Evolutionary conservation across 208 protist genomes (phyloP).

Genomic region (Plasmodiophora brassicae): DNA sequence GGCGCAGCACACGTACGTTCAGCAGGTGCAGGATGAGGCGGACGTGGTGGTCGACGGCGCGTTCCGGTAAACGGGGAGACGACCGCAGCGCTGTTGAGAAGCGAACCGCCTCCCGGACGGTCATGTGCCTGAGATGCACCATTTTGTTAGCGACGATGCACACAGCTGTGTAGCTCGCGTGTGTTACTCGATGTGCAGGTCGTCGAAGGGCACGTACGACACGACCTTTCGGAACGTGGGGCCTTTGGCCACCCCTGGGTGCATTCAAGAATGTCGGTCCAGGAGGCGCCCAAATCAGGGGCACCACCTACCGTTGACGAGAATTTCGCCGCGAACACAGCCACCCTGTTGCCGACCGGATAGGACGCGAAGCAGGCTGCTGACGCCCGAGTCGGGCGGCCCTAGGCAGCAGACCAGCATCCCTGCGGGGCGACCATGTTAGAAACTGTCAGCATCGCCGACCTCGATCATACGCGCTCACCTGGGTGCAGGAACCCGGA

Average conservation of each 20-base stretch:
- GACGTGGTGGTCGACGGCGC: background rate
- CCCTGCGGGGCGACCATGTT: no score
- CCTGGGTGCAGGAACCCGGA: background rate
- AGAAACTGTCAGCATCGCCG: no score
- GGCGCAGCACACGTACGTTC: background rate
- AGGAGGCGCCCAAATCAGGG: background rate
- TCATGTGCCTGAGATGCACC: background rate
- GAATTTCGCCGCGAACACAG: background rate
- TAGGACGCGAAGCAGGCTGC: background rate
- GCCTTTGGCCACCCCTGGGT: background rate
- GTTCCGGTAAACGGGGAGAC: background rate
- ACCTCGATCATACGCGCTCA: no score
- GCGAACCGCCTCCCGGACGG: background rate
- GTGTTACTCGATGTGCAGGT: conserved; percentile 7
- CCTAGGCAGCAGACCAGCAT: background rate
- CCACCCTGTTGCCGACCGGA: background rate
- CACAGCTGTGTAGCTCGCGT: no score
- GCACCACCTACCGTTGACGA: background rate
- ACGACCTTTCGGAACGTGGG: background rate
- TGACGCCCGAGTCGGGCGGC: background rate
- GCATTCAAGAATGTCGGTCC: background rate
- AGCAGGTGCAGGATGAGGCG: background rate
- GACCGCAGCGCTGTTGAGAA: background rate
- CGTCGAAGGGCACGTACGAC: conserved; percentile 18
- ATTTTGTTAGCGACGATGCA: no score